Conservation (phyloP, 441 rosid genomes). For the Theobroma grandiflorum region DNA sequence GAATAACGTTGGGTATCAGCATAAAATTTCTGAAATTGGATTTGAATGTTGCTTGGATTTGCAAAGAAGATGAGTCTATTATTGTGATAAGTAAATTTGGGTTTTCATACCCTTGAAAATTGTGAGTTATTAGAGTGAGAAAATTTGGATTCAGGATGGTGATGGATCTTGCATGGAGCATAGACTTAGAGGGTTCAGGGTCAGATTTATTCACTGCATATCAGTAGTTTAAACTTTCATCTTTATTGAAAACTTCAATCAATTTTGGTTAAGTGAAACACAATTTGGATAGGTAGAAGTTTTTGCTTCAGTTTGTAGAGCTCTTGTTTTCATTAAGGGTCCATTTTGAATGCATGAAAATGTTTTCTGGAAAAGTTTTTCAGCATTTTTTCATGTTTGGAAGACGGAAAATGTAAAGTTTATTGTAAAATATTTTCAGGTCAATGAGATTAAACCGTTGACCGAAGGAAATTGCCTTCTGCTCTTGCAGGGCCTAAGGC, state of each 20-base stretch:
- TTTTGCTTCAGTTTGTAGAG: not conserved
- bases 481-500: too few relatives aligned
- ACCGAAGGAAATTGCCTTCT: too few relatives aligned
- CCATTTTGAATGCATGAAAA: too few relatives aligned
- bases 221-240: not conserved
- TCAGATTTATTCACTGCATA: not conserved
- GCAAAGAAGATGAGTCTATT: not conserved
- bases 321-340: not conserved
- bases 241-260: not conserved
- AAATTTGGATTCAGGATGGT: not conserved
- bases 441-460: too few relatives aligned
- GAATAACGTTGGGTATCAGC: not conserved
- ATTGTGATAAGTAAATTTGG: not conserved
- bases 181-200: not conserved
- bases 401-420: too few relatives aligned
- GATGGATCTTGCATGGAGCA: not conserved
- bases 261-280: not conserved
- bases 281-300: not conserved
- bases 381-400: too few relatives aligned
- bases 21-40: not conserved
- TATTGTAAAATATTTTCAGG: too few relatives aligned
- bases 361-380: too few relatives aligned
- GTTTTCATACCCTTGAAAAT: not conserved
- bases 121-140: not conserved
- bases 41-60: conserved; percentile 2